phyloP scores from a whole-genome alignment of 2,329 filamentous ascomycete species.

The Aspergillus ruber region DNA sequence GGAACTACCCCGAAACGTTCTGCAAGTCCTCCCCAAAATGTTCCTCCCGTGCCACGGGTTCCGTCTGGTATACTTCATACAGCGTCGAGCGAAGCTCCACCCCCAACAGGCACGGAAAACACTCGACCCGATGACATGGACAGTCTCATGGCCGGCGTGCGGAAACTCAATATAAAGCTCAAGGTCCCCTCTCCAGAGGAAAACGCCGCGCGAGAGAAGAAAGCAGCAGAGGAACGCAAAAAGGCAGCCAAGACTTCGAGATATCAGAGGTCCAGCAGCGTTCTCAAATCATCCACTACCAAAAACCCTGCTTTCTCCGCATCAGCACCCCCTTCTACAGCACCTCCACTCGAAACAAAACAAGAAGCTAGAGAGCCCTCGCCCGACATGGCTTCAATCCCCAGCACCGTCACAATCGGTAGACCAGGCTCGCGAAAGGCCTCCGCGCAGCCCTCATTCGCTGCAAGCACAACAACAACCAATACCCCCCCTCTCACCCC shows the following conservation, averaged over 20 bases:
- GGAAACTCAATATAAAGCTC: slow-evolving; percentile 50
- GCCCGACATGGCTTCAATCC: slow-evolving; percentile 1
- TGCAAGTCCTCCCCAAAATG: slow-evolving; percentile 28
- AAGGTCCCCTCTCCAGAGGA: slow-evolving; percentile 54
- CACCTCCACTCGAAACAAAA: neutral
- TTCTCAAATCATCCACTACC: slow-evolving; percentile 5
- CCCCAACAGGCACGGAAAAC: neutral
- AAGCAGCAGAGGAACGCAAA: slow-evolving; percentile 35
- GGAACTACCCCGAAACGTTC: slow-evolving; percentile 32
- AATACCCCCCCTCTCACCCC: slow-evolving; percentile 21
- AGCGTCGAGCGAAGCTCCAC: slow-evolving; percentile 12
- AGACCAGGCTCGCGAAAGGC: slow-evolving; percentile 2
- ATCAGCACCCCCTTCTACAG: neutral
- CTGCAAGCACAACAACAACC: slow-evolving; percentile 1
- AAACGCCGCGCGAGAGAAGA: slow-evolving; percentile 47
- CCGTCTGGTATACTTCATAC: slow-evolving; percentile 29
- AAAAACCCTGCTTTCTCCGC: slow-evolving; percentile 1
- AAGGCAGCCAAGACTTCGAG: slow-evolving; percentile 17
- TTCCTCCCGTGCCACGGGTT: slow-evolving; percentile 37
- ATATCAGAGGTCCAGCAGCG: slow-evolving; percentile 24
- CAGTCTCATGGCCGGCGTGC: slow-evolving; percentile 46
- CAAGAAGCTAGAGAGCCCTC: neutral
- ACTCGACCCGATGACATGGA: slow-evolving; percentile 38
- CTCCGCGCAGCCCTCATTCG: slow-evolving; percentile 1
- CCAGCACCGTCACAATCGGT: slow-evolving; percentile 4